Base-by-base conservation (phyloP, 345 rosid species). In the Fremontodendron californicum region DNA sequence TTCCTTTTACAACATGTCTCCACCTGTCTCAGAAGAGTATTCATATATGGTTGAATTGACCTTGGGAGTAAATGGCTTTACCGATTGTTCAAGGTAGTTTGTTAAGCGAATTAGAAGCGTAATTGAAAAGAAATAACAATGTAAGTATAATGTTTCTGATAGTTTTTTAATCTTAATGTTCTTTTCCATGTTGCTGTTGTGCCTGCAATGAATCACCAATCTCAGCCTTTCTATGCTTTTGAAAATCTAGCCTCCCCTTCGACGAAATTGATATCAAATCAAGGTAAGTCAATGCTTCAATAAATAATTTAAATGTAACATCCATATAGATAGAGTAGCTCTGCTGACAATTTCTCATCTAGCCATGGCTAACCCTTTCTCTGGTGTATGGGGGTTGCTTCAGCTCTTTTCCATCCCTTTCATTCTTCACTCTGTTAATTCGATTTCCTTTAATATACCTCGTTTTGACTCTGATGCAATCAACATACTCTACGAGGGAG, bases 401-500 rank as follows among this genome's bases (percentile, higher is more conserved):
- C 61, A 21, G 29, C 61, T 67, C 6, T 48, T 77, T 8, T 4
- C 43, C 27, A 6, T 77, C n/a, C 19, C 51, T 25, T 27, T 39
- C 15, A 10, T 67, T 9, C 45, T 79, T 77, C 82, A 43, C 0
- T 23, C 35, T 19, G 55, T 43, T 2, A 6, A 39, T 76, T 70
- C 88, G 9, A 9, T 86, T 52, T 40, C 58, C 21, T 88, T 88
- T 68, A 54, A 70, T 10, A 68, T 68, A 57, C 0, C 79, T 35
- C 57, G 76, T 3, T 86, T 88, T 7, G 77, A 76, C 46, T 75
- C 70, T 1, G 33, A 39, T 1, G 43, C 65, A 25, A 75, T 45
- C 10, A 33, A 42, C 75, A 4, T 86, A 3, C 25, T 75, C 31
- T 83, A 83, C 27, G 73, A 82, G 51, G 87, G 88, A 19, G 88